Percentiles rank a stretch among this genome's conserved stretches.
phyloP scores from a whole-genome alignment of 345 rosid genomes.

The Aquilaria malaccensis region DNA sequence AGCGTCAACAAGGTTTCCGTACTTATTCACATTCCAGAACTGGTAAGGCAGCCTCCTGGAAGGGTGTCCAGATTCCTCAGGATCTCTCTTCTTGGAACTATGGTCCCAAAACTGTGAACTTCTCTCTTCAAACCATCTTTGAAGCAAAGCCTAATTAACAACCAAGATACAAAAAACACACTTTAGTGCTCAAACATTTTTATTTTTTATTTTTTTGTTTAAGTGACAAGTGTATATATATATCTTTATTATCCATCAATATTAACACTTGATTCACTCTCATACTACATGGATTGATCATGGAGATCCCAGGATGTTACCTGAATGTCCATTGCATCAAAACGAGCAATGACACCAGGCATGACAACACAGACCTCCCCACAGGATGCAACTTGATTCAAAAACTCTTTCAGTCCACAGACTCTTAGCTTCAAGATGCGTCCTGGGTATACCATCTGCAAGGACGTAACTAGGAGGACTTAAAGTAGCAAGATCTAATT shows the following conservation, averaged over 20 bases:
- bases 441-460: slow-evolving; percentile 57
- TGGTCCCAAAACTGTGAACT: slow-evolving; percentile 73
- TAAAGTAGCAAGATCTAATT: no score
- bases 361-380: slow-evolving; percentile 72
- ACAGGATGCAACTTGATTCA: slow-evolving; percentile 46
- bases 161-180: no score
- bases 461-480: not conserved
- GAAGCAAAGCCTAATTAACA: slow-evolving; percentile 49
- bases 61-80: slow-evolving; percentile 35
- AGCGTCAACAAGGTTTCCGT: slow-evolving; percentile 75
- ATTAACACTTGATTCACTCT: not conserved
- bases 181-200: no score
- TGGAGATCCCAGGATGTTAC: slow-evolving; percentile 16
- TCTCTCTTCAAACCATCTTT: slow-evolving; percentile 53
- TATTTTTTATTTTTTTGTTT: no score
- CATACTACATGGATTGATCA: not conserved
- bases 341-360: slow-evolving; percentile 80
- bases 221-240: no score
- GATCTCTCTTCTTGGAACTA: slow-evolving; percentile 30
- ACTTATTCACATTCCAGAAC: slow-evolving; percentile 84
- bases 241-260: not conserved
- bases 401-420: slow-evolving; percentile 62
- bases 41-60: slow-evolving; percentile 58
- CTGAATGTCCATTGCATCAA: slow-evolving; percentile 73
- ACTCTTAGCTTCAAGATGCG: slow-evolving; percentile 65